Conservation (phyloP, 192 early-diverging fungal species). For the Obelidium mucronatum region DNA sequence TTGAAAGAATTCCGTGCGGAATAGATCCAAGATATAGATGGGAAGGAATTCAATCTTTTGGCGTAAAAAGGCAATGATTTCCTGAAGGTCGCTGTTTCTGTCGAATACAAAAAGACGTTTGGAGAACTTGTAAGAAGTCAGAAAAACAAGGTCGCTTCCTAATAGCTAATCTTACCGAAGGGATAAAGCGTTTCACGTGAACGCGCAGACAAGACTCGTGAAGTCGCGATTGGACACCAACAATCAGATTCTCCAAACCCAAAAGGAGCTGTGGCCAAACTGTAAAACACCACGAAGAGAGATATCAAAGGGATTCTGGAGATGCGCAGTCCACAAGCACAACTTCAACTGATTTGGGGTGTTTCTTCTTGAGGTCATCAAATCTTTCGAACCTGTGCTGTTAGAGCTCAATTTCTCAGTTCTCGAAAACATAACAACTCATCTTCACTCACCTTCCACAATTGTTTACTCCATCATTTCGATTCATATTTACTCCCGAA, state of each 20-base stretch:
- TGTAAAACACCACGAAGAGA: background rate
- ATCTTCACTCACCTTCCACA: too few species aligned
- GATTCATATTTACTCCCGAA: too few species aligned
- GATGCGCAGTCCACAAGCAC: background rate
- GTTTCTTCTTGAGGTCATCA: background rate
- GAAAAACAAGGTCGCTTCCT: too few species aligned
- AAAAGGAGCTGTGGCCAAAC: background rate
- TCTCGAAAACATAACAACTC: too few species aligned
- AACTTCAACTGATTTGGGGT: background rate
- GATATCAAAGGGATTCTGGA: background rate
- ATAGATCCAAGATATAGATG: background rate
- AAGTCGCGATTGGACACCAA: background rate
- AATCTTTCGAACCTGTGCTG: too few species aligned
- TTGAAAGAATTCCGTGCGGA: background rate
- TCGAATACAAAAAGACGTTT: too few species aligned
- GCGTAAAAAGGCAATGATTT: background rate
- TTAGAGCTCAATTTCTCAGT: too few species aligned
- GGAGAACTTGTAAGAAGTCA: too few species aligned
- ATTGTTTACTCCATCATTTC: too few species aligned
- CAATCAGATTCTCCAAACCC: background rate
- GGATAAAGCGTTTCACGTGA: background rate
- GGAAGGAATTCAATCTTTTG: background rate
- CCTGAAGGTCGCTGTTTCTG: too few species aligned
- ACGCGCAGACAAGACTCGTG: background rate
- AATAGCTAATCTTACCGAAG: too few species aligned